phyloP scores from a whole-genome alignment of 768 basidiomycete genomes.

The Boletales sp. region DNA sequence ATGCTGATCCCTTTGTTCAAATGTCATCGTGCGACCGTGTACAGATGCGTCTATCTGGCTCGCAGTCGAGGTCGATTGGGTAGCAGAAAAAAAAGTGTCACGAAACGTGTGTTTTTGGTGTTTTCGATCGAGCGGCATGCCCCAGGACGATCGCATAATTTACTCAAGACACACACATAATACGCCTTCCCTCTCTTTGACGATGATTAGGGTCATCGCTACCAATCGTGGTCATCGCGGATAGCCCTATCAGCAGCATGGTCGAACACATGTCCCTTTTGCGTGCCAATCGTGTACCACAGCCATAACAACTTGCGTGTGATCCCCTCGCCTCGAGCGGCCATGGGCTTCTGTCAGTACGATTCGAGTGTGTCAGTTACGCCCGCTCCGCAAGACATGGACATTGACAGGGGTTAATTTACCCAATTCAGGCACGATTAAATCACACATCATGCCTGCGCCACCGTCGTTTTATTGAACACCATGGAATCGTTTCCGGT shows the following conservation, averaged over 20 bases:
- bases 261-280: constrained; percentile 11
- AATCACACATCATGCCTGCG: neutral
- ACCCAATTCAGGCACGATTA: neutral
- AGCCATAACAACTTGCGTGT: too few species aligned
- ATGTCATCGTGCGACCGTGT: too few species aligned
- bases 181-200: neutral
- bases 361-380: too few species aligned
- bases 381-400: too few species aligned
- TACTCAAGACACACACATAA: constrained; percentile 11
- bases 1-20: neutral
- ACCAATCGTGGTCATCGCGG: constrained; percentile 22
- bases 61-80: neutral
- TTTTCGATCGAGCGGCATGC: neutral
- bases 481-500: constrained; percentile 21
- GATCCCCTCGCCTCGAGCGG: too few species aligned
- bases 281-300: neutral
- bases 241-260: constrained; percentile 17
- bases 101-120: neutral
- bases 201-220: constrained; percentile 21
- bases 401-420: constrained; percentile 1
- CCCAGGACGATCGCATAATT: constrained; percentile 11
- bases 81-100: neutral
- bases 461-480: neutral
- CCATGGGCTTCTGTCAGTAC: too few species aligned
- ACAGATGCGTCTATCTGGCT: too few species aligned